Base-by-base conservation (phyloP, 2,329 filamentous ascomycete genomes). In the Aaosphaeria pasadenensis region DNA sequence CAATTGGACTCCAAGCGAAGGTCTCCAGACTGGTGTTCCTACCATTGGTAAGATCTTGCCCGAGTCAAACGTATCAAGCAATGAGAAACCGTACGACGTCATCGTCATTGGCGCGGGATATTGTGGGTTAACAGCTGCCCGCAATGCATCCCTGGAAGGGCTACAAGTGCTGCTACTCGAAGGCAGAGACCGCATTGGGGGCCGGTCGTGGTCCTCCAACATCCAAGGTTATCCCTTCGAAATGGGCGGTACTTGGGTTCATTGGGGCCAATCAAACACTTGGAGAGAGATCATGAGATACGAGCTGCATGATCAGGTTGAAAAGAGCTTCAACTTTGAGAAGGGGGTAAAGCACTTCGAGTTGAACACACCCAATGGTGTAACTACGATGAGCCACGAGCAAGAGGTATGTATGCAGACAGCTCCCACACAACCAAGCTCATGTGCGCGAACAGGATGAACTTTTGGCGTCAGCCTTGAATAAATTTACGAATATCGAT, bases 161-260 rank as follows among this genome's bases (percentile, higher is more conserved):
- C 9, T 11, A 13, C 33, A 64, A 11, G 73, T 76, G 0, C 60
- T 79, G 1, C 64, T 79, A 1, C 46, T 79, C 0, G 76, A 79
- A 58, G 75, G 69, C 1, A 69, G 77, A 11, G 74, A 80, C 52
- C 64, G 76, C 0, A 74, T 79, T 43, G 76, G 76, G 11, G 76
- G 77, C 1, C 70, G 76, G 0, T 74, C 75, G 2, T 79, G 73
- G 71, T 72, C 71, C 0, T 70, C 73, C 11, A 70, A 75, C 31
- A 73, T 76, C 6, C 66, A 62, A 0, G 74, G 72, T 0, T 73
- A 77, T 11, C 67, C 69, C 0, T 77, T 70, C 43, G 77, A 79
- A 44, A 73, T 79, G 70, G 77, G 77, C 0, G 77, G 77, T 0
- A 77, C 75, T 0, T 79, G 75, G 75, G 67, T 79, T 0, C 72